Evolutionary conservation across 1,284 basidiomycete genomes (phyloP).

Genomic region (Lentinula novae-zelandiae): DNA sequence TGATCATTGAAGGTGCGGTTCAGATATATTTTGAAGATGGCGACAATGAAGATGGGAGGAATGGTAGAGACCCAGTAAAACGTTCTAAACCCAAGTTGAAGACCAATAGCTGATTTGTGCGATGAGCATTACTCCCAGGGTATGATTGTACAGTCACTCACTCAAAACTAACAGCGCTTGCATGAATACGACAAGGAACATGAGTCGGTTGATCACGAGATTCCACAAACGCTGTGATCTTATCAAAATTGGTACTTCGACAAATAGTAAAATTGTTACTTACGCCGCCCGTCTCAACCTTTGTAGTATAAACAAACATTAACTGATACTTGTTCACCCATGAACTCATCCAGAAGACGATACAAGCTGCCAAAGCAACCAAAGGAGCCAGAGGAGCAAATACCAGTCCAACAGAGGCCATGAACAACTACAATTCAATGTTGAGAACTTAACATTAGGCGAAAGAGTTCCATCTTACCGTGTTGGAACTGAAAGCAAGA

Average conservation of each 20-base stretch:
- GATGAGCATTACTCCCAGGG: background rate
- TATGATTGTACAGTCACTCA: constrained; percentile 37
- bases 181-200: constrained; percentile 77
- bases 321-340: constrained; percentile 91
- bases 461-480: constrained; percentile 35
- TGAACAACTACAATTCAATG: constrained; percentile 62
- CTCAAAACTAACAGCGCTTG: constrained; percentile 84
- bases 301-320: constrained; percentile 88
- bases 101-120: constrained; percentile 65
- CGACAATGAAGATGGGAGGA: constrained; percentile 75
- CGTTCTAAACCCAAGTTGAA: constrained; percentile 74
- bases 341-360: constrained; percentile 82
- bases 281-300: constrained; percentile 88
- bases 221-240: constrained; percentile 82
- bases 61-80: constrained; percentile 69
- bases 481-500: constrained; percentile 50
- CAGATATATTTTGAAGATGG: constrained; percentile 82
- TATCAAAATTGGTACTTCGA: background rate
- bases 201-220: constrained; percentile 81
- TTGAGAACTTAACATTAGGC: constrained; percentile 11
- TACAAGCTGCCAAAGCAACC: constrained; percentile 70
- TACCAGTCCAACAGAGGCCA: constrained; percentile 82
- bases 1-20: constrained; percentile 59
- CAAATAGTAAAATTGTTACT: constrained; percentile 26
- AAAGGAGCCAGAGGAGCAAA: constrained; percentile 92